phyloP scores from a whole-genome alignment of 2,329 filamentous ascomycete species.

The Colletotrichum eremochloae region DNA sequence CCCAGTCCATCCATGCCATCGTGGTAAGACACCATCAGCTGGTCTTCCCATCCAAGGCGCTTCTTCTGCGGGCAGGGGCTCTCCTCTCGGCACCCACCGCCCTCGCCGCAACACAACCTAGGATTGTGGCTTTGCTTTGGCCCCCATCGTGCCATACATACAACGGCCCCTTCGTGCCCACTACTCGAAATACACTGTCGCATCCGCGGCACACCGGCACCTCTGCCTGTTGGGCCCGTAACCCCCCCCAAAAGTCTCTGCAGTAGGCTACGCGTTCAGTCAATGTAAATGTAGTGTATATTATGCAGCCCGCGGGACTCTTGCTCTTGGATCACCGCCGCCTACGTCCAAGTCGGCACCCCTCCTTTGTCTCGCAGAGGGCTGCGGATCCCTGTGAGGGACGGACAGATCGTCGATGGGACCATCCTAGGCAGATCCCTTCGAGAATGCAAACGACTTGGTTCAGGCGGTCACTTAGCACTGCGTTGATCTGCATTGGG shows the following conservation, averaged over 20 bases:
- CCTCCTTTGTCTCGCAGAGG: background rate
- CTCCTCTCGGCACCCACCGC: constrained; percentile 10
- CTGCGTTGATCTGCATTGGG: constrained; percentile 32
- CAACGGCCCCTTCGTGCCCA: constrained; percentile 8
- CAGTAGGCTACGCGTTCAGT: background rate
- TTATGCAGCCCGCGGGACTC: constrained; percentile 6
- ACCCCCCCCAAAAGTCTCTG: background rate
- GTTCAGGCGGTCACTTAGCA: constrained; percentile 18
- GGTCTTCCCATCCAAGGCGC: constrained; percentile 25
- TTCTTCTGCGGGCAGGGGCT: constrained; percentile 16
- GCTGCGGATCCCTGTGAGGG: constrained; percentile 24
- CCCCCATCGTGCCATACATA: constrained; percentile 30
- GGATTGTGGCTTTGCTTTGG: constrained; percentile 9
- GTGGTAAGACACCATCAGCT: constrained; percentile 39
- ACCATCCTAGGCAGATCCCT: constrained; percentile 20
- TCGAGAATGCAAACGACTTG: constrained; percentile 38
- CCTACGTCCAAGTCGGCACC: constrained; percentile 1
- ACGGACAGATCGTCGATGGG: constrained; percentile 34
- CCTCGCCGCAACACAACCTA: constrained; percentile 9
- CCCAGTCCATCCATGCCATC: constrained; percentile 27
- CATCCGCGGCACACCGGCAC: constrained; percentile 33
- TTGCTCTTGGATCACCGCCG: constrained; percentile 1
- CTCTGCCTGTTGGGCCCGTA: constrained; percentile 18
- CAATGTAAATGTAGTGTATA: background rate
- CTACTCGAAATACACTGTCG: constrained; percentile 12